A percentile compares a stretch with the other conserved stretches of the same genome.
Evolutionary conservation across 805 yeast genomes (phyloP).

Genomic region (Yarrowia sp.): DNA sequence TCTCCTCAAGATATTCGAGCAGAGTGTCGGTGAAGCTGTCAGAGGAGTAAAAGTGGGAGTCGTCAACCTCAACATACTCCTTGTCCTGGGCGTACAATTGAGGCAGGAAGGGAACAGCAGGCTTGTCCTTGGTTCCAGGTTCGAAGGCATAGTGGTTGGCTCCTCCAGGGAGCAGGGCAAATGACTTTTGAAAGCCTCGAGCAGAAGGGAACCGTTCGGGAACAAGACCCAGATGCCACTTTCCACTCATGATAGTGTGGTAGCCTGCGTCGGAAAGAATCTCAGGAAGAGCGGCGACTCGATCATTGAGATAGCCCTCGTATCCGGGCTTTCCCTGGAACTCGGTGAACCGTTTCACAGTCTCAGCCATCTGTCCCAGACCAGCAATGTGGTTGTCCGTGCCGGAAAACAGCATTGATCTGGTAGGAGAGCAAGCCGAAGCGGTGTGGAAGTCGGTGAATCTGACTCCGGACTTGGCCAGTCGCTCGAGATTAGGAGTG

Average conservation of each 20-base stretch:
- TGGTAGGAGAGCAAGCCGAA: constrained; percentile 68
- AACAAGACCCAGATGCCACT: constrained; percentile 64
- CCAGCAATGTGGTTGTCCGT: constrained; percentile 71
- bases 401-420: constrained; percentile 66
- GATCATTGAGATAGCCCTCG: constrained; percentile 60
- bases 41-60: constrained; percentile 56
- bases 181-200: constrained; percentile 60
- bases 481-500: constrained; percentile 59
- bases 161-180: constrained; percentile 61
- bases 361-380: constrained; percentile 64
- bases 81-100: constrained; percentile 55
- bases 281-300: constrained; percentile 62
- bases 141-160: constrained; percentile 62
- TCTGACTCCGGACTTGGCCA: constrained; percentile 57
- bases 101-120: constrained; percentile 49
- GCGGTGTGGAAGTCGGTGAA: constrained; percentile 69
- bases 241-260: constrained; percentile 61
- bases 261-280: constrained; percentile 58
- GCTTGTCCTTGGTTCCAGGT: constrained; percentile 47
- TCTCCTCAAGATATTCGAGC: constrained; percentile 50
- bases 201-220: constrained; percentile 57
- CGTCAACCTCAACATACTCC: constrained; percentile 46
- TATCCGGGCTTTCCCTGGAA: constrained; percentile 59
- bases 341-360: constrained; percentile 51
- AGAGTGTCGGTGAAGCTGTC: constrained; percentile 55